These are phyloP conservation scores for Puya raimondii DNA, from an alignment of 176 grass and related monocot genomes.

Conservation along the genomic window DNA sequence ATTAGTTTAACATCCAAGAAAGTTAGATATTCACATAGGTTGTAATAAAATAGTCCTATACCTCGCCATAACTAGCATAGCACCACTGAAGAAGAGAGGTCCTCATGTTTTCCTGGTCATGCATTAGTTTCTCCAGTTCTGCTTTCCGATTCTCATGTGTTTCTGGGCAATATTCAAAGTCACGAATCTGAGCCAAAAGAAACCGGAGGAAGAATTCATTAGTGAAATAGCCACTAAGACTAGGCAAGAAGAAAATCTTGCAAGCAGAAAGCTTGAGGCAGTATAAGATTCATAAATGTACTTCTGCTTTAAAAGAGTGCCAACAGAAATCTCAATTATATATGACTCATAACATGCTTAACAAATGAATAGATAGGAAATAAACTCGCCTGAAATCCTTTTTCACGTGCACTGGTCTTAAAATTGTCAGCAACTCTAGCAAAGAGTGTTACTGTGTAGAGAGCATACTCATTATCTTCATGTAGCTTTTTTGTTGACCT, in stretches of 20 bases:
- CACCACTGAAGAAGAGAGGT: slow-evolving; percentile 88
- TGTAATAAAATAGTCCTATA: slow-evolving; percentile 25
- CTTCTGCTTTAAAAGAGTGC: background rate
- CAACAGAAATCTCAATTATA: background rate
- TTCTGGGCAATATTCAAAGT: slow-evolving; percentile 91
- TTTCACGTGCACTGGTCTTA: slow-evolving; percentile 66
- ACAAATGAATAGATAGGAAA: background rate
- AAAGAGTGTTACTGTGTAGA: slow-evolving; percentile 92
- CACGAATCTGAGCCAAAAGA: slow-evolving; percentile 54
- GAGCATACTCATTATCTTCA: slow-evolving; percentile 88
- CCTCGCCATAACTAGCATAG: slow-evolving; percentile 96
- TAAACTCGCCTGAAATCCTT: slow-evolving; percentile 70
- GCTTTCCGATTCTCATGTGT: slow-evolving; percentile 68
- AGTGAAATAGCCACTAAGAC: background rate
- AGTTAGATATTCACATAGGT: background rate
- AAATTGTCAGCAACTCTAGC: slow-evolving; percentile 87
- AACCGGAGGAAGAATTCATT: slow-evolving; percentile 2
- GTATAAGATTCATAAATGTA: background rate
- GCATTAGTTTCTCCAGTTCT: slow-evolving; percentile 75
- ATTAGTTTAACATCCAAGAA: no score
- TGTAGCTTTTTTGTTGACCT: slow-evolving; percentile 76
- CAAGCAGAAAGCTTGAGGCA: background rate
- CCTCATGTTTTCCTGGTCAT: slow-evolving; percentile 78
- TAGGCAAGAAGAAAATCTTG: background rate
- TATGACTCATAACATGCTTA: background rate